These are phyloP conservation scores for Panaeolus papilionaceus DNA, from an alignment of 768 basidiomycete species.

Conservation along the genomic window DNA sequence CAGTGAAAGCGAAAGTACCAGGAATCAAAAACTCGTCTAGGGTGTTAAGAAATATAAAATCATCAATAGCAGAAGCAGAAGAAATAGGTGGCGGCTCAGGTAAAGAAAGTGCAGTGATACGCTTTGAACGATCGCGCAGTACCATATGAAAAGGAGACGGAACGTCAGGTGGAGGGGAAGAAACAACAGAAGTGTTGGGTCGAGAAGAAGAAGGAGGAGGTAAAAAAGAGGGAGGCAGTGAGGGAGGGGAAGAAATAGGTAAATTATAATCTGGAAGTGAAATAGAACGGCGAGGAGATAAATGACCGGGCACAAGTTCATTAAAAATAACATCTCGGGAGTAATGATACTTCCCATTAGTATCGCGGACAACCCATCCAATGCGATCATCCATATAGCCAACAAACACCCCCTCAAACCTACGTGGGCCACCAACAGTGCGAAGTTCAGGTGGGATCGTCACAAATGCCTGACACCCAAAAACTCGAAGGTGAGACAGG, in stretches of 20 bases:
- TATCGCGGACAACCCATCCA: constrained; percentile 26
- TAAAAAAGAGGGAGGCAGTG: neutral
- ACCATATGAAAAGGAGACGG: too few species aligned
- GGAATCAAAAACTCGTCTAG: too few species aligned
- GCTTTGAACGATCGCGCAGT: too few species aligned
- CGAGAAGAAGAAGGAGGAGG: neutral
- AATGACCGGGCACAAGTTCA: neutral
- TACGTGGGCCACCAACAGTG: neutral
- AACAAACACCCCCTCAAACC: constrained; percentile 21
- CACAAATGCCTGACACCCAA: constrained; percentile 46
- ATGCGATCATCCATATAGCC: constrained; percentile 24
- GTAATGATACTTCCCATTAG: constrained; percentile 27
- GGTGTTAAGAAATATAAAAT: too few species aligned
- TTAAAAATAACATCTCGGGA: constrained; percentile 34
- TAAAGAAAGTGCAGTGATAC: too few species aligned
- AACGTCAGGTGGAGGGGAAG: neutral
- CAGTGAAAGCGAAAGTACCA: too few species aligned
- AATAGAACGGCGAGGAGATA: constrained; percentile 1
- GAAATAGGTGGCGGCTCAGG: too few species aligned
- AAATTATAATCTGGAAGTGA: neutral
- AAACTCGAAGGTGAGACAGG: constrained; percentile 39
- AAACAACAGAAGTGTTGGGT: neutral
- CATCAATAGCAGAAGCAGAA: too few species aligned
- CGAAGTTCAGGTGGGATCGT: constrained; percentile 30
- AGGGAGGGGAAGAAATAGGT: too few species aligned